Evolutionary conservation across 1,284 basidiomycete species (phyloP).

Genomic region (Peniophora sp.): DNA sequence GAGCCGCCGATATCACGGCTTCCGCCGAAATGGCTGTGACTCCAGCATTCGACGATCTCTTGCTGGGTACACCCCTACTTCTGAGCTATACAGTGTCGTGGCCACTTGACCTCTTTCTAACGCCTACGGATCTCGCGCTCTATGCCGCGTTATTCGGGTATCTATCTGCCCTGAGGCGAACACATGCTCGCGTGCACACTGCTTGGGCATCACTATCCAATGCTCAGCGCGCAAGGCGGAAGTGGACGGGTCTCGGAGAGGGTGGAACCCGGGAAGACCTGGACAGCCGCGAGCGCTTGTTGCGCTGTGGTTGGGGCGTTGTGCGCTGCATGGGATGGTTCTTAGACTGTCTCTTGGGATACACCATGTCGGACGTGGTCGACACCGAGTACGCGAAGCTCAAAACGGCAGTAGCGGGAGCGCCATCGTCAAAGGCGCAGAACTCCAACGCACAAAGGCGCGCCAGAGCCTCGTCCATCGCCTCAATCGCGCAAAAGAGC

Average conservation of each 20-base stretch:
- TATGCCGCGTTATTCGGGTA: constrained; percentile 80
- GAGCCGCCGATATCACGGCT: constrained; percentile 14
- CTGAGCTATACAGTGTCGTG: constrained; percentile 69
- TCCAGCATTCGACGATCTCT: constrained; percentile 53
- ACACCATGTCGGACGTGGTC: constrained; percentile 86
- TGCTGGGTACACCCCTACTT: constrained; percentile 71
- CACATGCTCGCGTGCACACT: constrained; percentile 69
- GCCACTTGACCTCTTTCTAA: constrained; percentile 87
- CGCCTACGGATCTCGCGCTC: constrained; percentile 62
- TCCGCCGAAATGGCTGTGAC: constrained; percentile 28
- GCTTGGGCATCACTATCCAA: constrained; percentile 83
- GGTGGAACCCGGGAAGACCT: constrained; percentile 73
- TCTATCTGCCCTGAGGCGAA: constrained; percentile 75
- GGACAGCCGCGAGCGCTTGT: constrained; percentile 50
- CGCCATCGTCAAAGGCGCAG: background rate
- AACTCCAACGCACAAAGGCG: background rate
- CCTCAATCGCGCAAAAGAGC: background rate
- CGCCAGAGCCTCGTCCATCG: background rate
- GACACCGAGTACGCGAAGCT: constrained; percentile 75
- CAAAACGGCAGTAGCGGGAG: constrained; percentile 40
- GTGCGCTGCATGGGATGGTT: constrained; percentile 89
- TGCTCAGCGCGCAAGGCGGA: constrained; percentile 69
- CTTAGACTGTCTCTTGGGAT: constrained; percentile 72
- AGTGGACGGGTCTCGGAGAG: constrained; percentile 82
- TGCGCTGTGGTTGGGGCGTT: constrained; percentile 79